Base-by-base conservation (phyloP, 495 filamentous ascomycete species). In the Daldinia decipiens region DNA sequence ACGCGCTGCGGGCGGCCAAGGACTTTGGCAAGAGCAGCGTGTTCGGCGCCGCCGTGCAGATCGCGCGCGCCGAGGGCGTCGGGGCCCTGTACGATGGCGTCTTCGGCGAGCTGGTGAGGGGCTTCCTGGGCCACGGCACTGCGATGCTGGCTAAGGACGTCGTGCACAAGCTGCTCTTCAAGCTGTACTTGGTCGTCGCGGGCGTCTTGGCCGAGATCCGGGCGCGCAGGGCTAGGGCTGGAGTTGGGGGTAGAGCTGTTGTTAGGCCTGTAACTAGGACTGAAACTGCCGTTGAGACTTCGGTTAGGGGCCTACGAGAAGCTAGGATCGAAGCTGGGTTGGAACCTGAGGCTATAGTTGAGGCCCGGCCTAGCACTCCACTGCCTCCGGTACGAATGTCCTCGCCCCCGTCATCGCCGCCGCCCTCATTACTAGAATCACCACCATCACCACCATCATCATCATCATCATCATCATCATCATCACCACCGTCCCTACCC, bases 131-230 rank as follows among this genome's bases (percentile, higher is more conserved):
- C 12, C 93, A 97, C 71, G 94, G 93, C 1, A 87, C 93, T 27
- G 93, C 93, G n/a, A 97, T 97, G 92, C 79, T 96, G 54, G 86
- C 92, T 29, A 97, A 97, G 79, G 91, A 96, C 59, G 79, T 84
- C 15, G 87, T 93, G n/a, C 93, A 97, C 68, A 79, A 84, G n/a
- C 70, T 88, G 17, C 87, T 97, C 63, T 83, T 97, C 24, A 87
- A 85, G 65, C 72, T 88, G 13, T 96, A 95, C 76, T 91, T 82
- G 51, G 76, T 80, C n/a, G 59, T 81, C 13, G 39, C 83, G 36
- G 69, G 78, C 1, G 54, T 81, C 9, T 59, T 86, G 67, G 70
- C 71, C 0, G 64, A 70, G 43, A 5, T 79, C 0, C 71, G 59
- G 29, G 53, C 55, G 3, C 74, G 65, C 2, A 60, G 31, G 39